Base-by-base conservation (phyloP, 2,329 filamentous ascomycete genomes). In the Nothopassalora personata region DNA sequence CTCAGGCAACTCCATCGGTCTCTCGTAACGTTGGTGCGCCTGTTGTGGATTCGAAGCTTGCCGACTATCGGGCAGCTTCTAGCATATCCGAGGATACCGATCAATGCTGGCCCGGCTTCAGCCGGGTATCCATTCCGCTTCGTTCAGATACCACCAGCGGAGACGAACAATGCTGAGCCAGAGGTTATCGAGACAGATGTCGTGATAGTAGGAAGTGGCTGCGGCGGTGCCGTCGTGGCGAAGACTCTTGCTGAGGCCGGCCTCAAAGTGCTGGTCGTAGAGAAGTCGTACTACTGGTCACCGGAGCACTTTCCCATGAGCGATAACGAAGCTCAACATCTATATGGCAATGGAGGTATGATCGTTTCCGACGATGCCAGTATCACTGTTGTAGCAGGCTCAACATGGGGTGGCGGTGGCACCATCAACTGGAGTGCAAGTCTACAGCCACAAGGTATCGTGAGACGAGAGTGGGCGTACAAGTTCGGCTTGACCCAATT, bases 121-220 rank as follows among this genome's bases (percentile, higher is more conserved):
- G 53, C 58, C 6, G 77, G 77, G 4, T 83, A 81, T 60, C 75
- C 82, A 36, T 89, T 82, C 68, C 71, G 78, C 0, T 90, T 90
- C 66, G 68, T 88, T 49, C 85, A 89, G 68, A 81, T 82, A 1
- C 77, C 82, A 0, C 77, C 79, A 0, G 39, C 66, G 5, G 23
- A 56, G 1, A 45, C 54, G 10, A 51, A 49, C 23, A 34, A 8
- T 5, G 36, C 60, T 23, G 70, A 78, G 4, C 77, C 83, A 0
- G 84, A 86, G 62, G 79, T 80, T 3, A 76, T 95, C 43, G 84
- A 91, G 56, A 87, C 89, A 0, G 93, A 97, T 72, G 85, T 96
- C 0, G 84, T 96, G 45, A 86, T 97, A 59, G 81, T 97, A 19
- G 92, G 92, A 2, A 94, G 89, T 39, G 92, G 92, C 30, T 95